These are phyloP conservation scores for Alternaria ventricosa DNA, from an alignment of 2,329 filamentous ascomycete genomes.

Conservation along the genomic window DNA sequence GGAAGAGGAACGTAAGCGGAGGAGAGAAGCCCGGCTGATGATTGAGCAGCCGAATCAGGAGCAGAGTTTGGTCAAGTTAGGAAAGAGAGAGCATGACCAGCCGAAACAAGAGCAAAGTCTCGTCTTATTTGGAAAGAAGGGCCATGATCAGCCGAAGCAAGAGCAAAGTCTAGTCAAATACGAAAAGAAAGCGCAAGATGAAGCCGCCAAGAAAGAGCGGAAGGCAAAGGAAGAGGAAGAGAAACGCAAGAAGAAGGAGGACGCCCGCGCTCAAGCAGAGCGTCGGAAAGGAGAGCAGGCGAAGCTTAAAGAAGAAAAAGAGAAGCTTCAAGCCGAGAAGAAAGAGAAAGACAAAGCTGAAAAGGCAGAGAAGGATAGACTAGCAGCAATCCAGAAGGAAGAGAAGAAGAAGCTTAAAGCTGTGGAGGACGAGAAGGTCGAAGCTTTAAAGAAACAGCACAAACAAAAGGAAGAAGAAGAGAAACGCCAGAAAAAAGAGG, in stretches of 20 bases:
- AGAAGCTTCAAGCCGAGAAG: neutral
- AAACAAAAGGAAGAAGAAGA: neutral
- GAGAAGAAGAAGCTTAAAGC: neutral
- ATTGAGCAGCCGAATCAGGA: neutral
- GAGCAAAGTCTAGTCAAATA: neutral
- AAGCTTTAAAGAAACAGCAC: neutral
- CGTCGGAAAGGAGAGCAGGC: neutral
- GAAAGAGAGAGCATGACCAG: neutral
- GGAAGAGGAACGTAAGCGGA: neutral
- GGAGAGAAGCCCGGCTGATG: neutral
- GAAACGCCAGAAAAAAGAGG: neutral
- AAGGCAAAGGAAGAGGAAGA: neutral
- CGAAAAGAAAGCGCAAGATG: neutral
- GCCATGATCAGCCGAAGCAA: neutral
- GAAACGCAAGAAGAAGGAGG: neutral
- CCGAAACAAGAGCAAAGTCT: neutral
- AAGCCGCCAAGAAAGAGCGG: neutral
- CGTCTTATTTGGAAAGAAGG: neutral
- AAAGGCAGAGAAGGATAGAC: neutral
- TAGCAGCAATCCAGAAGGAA: neutral
- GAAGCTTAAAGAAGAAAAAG: neutral
- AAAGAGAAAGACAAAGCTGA: neutral
- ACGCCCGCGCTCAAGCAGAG: neutral
- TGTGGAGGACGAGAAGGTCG: neutral
- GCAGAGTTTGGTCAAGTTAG: neutral